These are phyloP conservation scores for Clarireedia paspali DNA, from an alignment of 2,329 filamentous ascomycete genomes.

Conservation along the genomic window DNA sequence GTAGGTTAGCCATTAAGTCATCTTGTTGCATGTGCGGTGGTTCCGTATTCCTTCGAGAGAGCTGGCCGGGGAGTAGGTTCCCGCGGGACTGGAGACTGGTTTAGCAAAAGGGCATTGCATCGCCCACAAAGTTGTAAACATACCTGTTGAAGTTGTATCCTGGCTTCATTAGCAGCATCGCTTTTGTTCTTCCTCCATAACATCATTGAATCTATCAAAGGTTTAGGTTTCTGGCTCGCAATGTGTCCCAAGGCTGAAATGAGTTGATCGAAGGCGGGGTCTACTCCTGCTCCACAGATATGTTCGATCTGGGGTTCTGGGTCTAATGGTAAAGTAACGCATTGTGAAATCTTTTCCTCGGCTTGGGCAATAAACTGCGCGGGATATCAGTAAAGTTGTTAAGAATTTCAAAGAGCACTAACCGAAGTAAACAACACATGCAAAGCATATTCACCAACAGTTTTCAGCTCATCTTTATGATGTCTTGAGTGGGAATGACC, in stretches of 20 bases:
- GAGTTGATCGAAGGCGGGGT: slow-evolving; percentile 86
- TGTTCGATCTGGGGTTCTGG: slow-evolving; percentile 78
- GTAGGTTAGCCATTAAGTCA: slow-evolving; percentile 12
- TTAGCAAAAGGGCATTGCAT: slow-evolving; percentile 6
- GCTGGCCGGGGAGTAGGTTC: slow-evolving; percentile 19
- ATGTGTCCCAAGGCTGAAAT: slow-evolving; percentile 92
- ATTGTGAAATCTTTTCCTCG: slow-evolving; percentile 91
- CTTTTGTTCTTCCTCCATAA: slow-evolving; percentile 96
- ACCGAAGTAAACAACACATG: slow-evolving; percentile 93
- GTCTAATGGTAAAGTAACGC: slow-evolving; percentile 71
- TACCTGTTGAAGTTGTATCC: slow-evolving; percentile 47
- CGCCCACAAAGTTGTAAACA: neutral
- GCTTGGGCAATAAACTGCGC: slow-evolving; percentile 81
- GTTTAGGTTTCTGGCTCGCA: slow-evolving; percentile 86
- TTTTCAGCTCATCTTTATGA: slow-evolving; percentile 70
- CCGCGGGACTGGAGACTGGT: slow-evolving; percentile 16
- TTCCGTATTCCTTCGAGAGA: slow-evolving; percentile 69
- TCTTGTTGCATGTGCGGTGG: slow-evolving; percentile 34
- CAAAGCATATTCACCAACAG: slow-evolving; percentile 94
- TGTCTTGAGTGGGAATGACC: slow-evolving; percentile 59
- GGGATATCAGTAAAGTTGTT: slow-evolving; percentile 24
- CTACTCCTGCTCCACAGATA: slow-evolving; percentile 84
- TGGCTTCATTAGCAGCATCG: slow-evolving; percentile 70
- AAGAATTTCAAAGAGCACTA: slow-evolving; percentile 29
- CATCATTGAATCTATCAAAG: slow-evolving; percentile 95